Evolutionary conservation across 805 yeast genomes (phyloP).

Genomic region (Monosporozyma solicola): DNA sequence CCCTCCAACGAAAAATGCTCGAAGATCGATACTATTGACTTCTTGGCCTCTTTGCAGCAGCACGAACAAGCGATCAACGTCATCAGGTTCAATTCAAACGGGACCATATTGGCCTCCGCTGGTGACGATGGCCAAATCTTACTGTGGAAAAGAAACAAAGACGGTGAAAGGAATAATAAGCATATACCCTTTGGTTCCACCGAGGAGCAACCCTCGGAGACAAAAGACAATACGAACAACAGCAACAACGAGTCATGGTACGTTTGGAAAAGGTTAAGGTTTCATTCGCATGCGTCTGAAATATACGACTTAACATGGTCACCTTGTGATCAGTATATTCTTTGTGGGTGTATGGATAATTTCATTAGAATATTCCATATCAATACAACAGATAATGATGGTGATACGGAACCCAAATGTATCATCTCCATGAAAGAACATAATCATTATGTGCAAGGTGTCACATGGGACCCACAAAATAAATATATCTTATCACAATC

Average conservation of each 20-base stretch:
- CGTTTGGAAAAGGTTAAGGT: slow-evolving; percentile 35
- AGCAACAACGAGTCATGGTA: slow-evolving; percentile 69
- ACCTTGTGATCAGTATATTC: slow-evolving; percentile 65
- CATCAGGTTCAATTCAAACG: slow-evolving; percentile 65
- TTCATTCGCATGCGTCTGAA: slow-evolving; percentile 56
- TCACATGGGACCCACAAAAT: slow-evolving; percentile 86
- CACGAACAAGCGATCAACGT: slow-evolving; percentile 94
- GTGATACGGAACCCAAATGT: slow-evolving; percentile 5
- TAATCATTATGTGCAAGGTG: slow-evolving; percentile 89
- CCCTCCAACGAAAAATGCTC: slow-evolving; percentile 4
- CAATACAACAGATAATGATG: slow-evolving; percentile 1
- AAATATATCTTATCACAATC: slow-evolving; percentile 77
- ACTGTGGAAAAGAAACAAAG: slow-evolving; percentile 61
- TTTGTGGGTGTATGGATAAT: slow-evolving; percentile 92
- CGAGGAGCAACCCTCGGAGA: slow-evolving; percentile 7
- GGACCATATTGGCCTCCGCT: slow-evolving; percentile 72
- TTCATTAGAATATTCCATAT: slow-evolving; percentile 54
- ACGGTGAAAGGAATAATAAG: slow-evolving; percentile 49
- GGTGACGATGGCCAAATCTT: slow-evolving; percentile 91
- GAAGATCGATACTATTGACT: slow-evolving; percentile 45
- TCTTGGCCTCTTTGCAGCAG: slow-evolving; percentile 69
- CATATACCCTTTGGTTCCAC: slow-evolving; percentile 30
- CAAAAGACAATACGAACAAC: slow-evolving; percentile 25
- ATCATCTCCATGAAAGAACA: slow-evolving; percentile 41
- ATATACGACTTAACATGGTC: slow-evolving; percentile 92